Percentiles rank a stretch among this genome's conserved stretches.
phyloP scores from a whole-genome alignment of 1,284 basidiomycete genomes.

The Volvariella surrecta region DNA sequence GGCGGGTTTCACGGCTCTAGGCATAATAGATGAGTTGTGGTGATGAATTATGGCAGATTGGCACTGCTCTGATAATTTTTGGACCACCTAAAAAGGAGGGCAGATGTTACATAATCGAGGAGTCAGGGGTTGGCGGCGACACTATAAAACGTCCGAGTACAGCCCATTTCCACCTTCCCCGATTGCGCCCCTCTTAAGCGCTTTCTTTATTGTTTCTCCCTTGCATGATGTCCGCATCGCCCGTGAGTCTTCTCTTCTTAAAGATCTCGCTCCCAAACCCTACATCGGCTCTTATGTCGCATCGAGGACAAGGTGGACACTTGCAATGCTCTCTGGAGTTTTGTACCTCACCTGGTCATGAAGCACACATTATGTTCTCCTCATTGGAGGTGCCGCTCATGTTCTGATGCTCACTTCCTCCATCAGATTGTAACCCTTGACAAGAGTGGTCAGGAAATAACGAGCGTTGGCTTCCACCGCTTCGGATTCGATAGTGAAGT shows the following conservation, averaged over 20 bases:
- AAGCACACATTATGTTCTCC: no score
- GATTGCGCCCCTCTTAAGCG: no score
- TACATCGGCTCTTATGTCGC: no score
- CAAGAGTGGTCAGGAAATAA: constrained; percentile 70
- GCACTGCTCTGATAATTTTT: no score
- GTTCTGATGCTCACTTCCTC: constrained; percentile 3
- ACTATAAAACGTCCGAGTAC: no score
- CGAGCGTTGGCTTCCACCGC: constrained; percentile 68
- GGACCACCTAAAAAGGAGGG: no score
- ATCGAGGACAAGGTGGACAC: no score
- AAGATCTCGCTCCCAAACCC: background rate
- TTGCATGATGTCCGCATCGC: constrained; percentile 13
- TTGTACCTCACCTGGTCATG: constrained; percentile 1
- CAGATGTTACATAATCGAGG: no score
- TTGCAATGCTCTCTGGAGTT: constrained; percentile 1
- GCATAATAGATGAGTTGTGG: no score
- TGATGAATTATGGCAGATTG: no score
- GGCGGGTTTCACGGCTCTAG: constrained; percentile 52
- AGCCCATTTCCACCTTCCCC: no score
- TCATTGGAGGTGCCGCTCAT: background rate
- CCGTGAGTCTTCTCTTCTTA: constrained; percentile 14
- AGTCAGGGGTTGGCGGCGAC: no score
- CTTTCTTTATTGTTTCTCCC: constrained; percentile 4
- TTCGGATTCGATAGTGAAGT: constrained; percentile 88
- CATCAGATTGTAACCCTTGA: constrained; percentile 54